These are phyloP conservation scores for Backusella tarrabulga DNA, from an alignment of 192 early-diverging fungal species.

Conservation along the genomic window DNA sequence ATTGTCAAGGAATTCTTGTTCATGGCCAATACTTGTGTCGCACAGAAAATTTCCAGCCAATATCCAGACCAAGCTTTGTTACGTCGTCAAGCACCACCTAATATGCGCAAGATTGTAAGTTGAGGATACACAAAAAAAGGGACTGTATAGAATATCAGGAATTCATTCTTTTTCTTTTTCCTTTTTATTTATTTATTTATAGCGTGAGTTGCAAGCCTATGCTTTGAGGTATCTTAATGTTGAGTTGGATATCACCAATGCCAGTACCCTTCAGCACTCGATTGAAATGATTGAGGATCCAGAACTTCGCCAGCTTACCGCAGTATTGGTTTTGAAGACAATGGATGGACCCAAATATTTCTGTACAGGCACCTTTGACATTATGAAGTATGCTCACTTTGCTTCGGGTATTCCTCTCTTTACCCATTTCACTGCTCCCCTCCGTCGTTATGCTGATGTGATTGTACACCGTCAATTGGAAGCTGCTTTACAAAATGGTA, in stretches of 20 bases:
- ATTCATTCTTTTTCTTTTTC: background rate
- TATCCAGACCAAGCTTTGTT: conserved; percentile 94
- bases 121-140: background rate
- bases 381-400: conserved; percentile 82
- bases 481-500: conserved; percentile 43
- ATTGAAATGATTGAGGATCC: conserved; percentile 61
- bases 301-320: conserved; percentile 69
- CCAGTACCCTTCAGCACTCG: conserved; percentile 52
- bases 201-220: conserved; percentile 47
- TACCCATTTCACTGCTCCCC: conserved; percentile 97
- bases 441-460: conserved; percentile 94
- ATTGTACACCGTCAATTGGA: conserved; percentile 92
- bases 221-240: conserved; percentile 71
- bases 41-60: conserved; percentile 81
- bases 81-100: conserved; percentile 76
- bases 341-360: conserved; percentile 99
- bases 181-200: background rate
- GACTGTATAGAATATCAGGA: background rate
- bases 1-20: conserved; percentile 97
- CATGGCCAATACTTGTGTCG: conserved; percentile 93
- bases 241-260: conserved; percentile 66
- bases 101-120: conserved; percentile 44
- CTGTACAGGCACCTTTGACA: conserved; percentile 83
- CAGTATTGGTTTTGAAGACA: conserved; percentile 80
- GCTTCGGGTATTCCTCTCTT: conserved; percentile 88